Percentiles rank a stretch among this genome's conserved stretches.
Conservation (phyloP, 2,329 filamentous ascomycete genomes). For the Pochonia chlamydosporia region DNA sequence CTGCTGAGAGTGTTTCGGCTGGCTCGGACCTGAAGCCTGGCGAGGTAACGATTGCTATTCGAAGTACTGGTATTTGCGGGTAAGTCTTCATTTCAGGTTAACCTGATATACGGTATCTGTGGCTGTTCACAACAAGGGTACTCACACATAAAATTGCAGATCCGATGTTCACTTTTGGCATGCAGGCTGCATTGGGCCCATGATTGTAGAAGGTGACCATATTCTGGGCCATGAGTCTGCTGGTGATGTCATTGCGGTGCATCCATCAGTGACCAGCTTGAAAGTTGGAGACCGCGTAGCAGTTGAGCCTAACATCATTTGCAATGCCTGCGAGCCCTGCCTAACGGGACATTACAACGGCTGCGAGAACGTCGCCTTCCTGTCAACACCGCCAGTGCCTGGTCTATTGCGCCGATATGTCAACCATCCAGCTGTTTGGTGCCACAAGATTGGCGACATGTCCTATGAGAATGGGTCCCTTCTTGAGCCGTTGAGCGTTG, state of each 20-base stretch:
- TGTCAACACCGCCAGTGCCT: slow-evolving; percentile 83
- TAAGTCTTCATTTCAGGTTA: slow-evolving; percentile 31
- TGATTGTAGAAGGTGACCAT: slow-evolving; percentile 85
- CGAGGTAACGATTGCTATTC: slow-evolving; percentile 82
- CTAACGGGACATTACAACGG: slow-evolving; percentile 93
- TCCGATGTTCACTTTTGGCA: slow-evolving; percentile 98
- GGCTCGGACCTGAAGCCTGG: slow-evolving; percentile 67
- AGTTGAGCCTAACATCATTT: slow-evolving; percentile 91
- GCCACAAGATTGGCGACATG: slow-evolving; percentile 92
- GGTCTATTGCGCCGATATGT: slow-evolving; percentile 88
- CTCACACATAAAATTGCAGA: slow-evolving; percentile 33
- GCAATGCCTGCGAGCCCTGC: slow-evolving; percentile 84
- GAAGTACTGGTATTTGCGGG: slow-evolving; percentile 96
- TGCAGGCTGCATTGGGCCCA: slow-evolving; percentile 88
- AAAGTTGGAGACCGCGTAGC: slow-evolving; percentile 86
- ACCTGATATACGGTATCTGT: not conserved
- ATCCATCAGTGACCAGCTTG: slow-evolving; percentile 71
- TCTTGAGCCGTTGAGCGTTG: slow-evolving; percentile 85
- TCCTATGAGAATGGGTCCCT: slow-evolving; percentile 86
- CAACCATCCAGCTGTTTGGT: slow-evolving; percentile 91
- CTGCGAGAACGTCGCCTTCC: slow-evolving; percentile 78
- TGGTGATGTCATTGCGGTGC: slow-evolving; percentile 74
- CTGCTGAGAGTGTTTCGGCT: slow-evolving; percentile 65
- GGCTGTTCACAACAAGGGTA: not conserved
- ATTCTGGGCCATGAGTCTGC: slow-evolving; percentile 93